phyloP scores from a whole-genome alignment of 805 yeast species.

The Saccharomycopsis javanensis region DNA sequence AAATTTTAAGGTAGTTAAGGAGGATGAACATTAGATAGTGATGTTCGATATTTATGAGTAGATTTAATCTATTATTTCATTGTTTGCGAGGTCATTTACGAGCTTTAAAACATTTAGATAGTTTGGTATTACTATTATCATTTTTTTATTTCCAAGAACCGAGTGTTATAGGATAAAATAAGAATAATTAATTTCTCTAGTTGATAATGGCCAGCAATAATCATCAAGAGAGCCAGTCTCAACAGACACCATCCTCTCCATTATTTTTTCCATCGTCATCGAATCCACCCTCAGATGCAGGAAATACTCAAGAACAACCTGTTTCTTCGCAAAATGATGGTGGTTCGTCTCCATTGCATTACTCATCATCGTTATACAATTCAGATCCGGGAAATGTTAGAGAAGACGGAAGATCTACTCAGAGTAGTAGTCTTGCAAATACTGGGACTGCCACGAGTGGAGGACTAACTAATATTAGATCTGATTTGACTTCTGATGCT shows the following conservation, averaged over 20 bases:
- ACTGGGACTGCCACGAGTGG: not conserved
- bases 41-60: no score
- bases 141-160: no score
- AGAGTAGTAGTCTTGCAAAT: constrained; percentile 1
- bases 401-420: constrained; percentile 19
- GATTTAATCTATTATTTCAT: no score
- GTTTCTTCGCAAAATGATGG: constrained; percentile 24
- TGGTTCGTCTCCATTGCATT: constrained; percentile 38
- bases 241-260: constrained; percentile 26
- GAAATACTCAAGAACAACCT: constrained; percentile 23
- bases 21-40: no score
- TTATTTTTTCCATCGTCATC: constrained; percentile 28
- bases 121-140: no score
- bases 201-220: constrained; percentile 13
- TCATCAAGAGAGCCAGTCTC: constrained; percentile 22
- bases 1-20: not conserved
- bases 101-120: no score
- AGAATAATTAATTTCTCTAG: no score
- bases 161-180: no score
- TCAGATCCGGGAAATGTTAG: constrained; percentile 5
- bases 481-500: constrained; percentile 32
- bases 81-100: no score
- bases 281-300: constrained; percentile 22
- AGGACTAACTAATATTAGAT: constrained; percentile 31
- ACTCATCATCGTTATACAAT: constrained; percentile 29